A percentile compares a stretch with the other conserved stretches of the same genome.
Conservation (phyloP, 106 monocot genomes). For the Dioscorea zingiberensis region DNA sequence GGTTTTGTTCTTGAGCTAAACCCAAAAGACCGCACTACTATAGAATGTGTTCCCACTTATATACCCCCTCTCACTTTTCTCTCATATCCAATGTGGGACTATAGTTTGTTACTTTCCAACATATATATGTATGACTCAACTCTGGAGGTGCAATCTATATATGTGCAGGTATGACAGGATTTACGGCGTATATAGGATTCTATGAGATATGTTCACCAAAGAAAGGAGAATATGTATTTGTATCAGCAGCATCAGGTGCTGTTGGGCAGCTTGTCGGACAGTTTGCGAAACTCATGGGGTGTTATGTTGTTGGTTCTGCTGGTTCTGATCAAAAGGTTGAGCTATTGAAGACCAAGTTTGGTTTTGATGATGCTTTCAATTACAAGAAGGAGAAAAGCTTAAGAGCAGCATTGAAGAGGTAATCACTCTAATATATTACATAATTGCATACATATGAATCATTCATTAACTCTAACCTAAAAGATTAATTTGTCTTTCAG, state of each 20-base stretch:
- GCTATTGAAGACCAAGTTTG: constrained; percentile 44
- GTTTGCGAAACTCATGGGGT: constrained; percentile 30
- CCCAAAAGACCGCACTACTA: too few species aligned
- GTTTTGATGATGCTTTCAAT: constrained; percentile 60
- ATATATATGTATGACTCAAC: too few species aligned
- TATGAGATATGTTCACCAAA: constrained; percentile 19
- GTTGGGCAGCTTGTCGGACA: constrained; percentile 39
- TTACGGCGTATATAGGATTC: constrained; percentile 35
- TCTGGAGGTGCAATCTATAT: too few species aligned
- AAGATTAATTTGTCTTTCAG: constrained; percentile 1
- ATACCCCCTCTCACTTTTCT: too few species aligned
- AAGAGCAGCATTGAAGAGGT: constrained; percentile 38
- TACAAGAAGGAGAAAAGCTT: constrained; percentile 45
- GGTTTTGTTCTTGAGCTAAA: too few species aligned
- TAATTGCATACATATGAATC: background rate
- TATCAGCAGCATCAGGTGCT: constrained; percentile 35
- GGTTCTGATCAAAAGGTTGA: constrained; percentile 12
- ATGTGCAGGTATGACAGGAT: constrained; percentile 25
- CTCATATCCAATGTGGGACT: too few species aligned
- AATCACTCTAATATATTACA: background rate
- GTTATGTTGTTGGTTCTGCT: constrained; percentile 33
- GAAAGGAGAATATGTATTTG: constrained; percentile 27
- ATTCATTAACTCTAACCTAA: background rate
- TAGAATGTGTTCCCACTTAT: too few species aligned
- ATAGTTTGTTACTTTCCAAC: too few species aligned